A percentile compares a stretch with the other conserved stretches of the same genome.
phyloP scores from a whole-genome alignment of 1,284 basidiomycete genomes.

The Phellopilus nigrolimitatus region DNA sequence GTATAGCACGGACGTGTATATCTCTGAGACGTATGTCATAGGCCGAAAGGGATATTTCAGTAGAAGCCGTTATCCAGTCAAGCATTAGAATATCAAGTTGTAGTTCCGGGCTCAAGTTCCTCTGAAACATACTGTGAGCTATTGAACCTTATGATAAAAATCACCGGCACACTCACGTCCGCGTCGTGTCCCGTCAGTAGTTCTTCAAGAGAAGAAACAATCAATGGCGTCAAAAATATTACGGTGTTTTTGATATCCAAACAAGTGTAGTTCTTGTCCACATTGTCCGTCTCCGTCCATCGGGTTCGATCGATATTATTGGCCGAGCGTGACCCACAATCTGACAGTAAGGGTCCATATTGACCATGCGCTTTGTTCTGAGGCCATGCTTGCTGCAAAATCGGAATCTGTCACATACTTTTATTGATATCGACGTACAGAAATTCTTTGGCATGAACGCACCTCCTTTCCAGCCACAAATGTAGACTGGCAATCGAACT shows the following conservation, averaged over 20 bases:
- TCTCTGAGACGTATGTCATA: slow-evolving; percentile 4
- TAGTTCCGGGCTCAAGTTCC: slow-evolving; percentile 11
- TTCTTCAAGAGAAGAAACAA: not conserved
- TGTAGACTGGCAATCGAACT: not conserved
- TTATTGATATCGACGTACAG: not conserved
- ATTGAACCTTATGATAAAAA: not conserved
- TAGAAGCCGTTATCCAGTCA: slow-evolving; percentile 1
- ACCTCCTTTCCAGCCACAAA: slow-evolving; percentile 1
- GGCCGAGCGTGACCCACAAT: not conserved
- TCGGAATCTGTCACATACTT: not conserved
- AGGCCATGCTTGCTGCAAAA: not conserved
- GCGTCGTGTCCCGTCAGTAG: not conserved
- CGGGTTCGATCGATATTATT: not conserved
- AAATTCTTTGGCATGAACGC: not conserved
- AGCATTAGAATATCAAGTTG: slow-evolving; percentile 14
- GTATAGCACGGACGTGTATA: not conserved
- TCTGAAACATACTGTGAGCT: not conserved
- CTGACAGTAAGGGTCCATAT: not conserved
- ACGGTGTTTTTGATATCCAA: not conserved
- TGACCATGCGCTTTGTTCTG: not conserved
- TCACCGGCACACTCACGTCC: slow-evolving; percentile 1
- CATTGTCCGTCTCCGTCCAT: not conserved
- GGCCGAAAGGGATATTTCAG: not conserved
- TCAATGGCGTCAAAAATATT: slow-evolving; percentile 11
- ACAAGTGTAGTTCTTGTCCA: not conserved